Conservation (phyloP, 371 early-diverging fungal species). For the Syncephalastrum racemosum region DNA sequence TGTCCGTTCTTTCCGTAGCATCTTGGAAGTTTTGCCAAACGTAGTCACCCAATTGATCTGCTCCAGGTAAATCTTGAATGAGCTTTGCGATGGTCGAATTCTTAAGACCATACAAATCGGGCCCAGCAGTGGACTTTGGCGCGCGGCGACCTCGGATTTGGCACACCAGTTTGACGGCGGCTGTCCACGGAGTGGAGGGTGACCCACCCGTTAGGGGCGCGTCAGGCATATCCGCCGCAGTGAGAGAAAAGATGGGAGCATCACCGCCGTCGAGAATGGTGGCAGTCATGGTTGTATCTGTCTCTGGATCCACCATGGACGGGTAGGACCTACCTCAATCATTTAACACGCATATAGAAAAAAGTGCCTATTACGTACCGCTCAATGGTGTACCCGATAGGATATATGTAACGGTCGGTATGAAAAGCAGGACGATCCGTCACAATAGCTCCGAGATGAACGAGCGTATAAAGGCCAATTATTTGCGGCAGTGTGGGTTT, state of each 20-base stretch:
- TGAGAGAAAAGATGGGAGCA: constrained; percentile 4
- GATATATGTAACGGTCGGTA: constrained; percentile 29
- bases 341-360: background rate
- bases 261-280: constrained; percentile 80
- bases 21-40: constrained; percentile 73
- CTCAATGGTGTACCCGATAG: constrained; percentile 23
- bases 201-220: no score
- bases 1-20: constrained; percentile 25
- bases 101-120: no score
- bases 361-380: constrained; percentile 4
- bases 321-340: constrained; percentile 69
- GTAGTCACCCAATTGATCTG: constrained; percentile 42
- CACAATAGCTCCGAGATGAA: constrained; percentile 67
- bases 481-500: constrained; percentile 67
- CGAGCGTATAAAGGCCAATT: constrained; percentile 69
- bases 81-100: no score
- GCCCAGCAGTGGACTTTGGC: no score
- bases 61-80: no score
- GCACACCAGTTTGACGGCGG: no score
- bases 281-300: constrained; percentile 69
- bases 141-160: no score
- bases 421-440: constrained; percentile 70
- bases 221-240: no score
- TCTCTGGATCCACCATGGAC: constrained; percentile 70
- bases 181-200: no score